These are phyloP conservation scores for Sphaerosporella brunnea DNA, from an alignment of 495 filamentous ascomycete species.

Conservation along the genomic window DNA sequence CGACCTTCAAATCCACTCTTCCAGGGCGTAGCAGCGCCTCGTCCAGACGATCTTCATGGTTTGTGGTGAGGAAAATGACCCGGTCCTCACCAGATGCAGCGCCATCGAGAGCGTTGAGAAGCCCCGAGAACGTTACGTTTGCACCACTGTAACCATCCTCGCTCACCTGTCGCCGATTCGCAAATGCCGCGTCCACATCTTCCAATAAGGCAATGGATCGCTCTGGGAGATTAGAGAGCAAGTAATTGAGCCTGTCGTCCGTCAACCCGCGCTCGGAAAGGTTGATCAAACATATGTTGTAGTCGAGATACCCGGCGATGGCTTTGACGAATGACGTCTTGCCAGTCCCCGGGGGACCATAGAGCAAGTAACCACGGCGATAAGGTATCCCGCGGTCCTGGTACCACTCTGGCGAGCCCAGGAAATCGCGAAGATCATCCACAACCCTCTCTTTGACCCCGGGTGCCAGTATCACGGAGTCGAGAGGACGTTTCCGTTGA, in stretches of 20 bases:
- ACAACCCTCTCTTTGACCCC: constrained; percentile 79
- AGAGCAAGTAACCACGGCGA: constrained; percentile 54
- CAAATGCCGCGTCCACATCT: constrained; percentile 88
- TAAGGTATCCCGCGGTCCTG: constrained; percentile 74
- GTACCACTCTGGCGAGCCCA: constrained; percentile 69
- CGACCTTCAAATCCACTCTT: constrained; percentile 80
- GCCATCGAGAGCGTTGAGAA: constrained; percentile 86
- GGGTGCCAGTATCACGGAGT: constrained; percentile 70
- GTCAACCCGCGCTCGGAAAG: constrained; percentile 84
- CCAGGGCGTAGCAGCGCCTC: constrained; percentile 78
- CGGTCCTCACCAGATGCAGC: constrained; percentile 90
- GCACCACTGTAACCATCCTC: constrained; percentile 73
- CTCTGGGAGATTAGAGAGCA: constrained; percentile 72
- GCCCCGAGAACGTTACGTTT: constrained; percentile 86
- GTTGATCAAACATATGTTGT: constrained; percentile 86
- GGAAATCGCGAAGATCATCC: constrained; percentile 67
- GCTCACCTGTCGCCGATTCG: constrained; percentile 42
- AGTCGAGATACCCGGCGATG: constrained; percentile 76
- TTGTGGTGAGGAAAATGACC: constrained; percentile 86
- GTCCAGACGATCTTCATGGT: constrained; percentile 78
- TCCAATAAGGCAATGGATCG: constrained; percentile 77
- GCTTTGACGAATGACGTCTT: constrained; percentile 97
- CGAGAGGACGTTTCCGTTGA: constrained; percentile 66
- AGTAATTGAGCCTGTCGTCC: constrained; percentile 75
- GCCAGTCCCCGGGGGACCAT: constrained; percentile 84